Percentiles rank a stretch among this genome's conserved stretches.
phyloP scores from a whole-genome alignment of 164 flowering plant species.

The Cinnamomum micranthum region DNA sequence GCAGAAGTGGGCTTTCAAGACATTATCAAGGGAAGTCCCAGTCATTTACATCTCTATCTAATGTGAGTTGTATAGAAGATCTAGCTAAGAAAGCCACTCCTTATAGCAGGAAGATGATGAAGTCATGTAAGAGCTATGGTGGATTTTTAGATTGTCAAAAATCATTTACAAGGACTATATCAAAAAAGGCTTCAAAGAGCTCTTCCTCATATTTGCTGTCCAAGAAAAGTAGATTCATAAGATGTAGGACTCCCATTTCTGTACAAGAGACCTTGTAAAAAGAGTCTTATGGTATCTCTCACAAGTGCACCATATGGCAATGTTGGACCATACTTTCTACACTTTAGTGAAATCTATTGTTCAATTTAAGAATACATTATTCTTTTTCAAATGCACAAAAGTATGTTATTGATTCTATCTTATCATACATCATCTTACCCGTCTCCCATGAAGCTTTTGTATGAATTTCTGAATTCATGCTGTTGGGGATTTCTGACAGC shows the following conservation, averaged over 20 bases:
- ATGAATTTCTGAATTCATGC: too few relatives aligned
- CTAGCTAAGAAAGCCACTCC: conserved; percentile 52
- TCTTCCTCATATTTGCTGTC: conserved; percentile 4
- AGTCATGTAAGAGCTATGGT: conserved; percentile 54
- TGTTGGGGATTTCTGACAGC: too few relatives aligned
- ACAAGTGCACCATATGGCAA: too few relatives aligned
- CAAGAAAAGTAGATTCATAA: conserved; percentile 7
- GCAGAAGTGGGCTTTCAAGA: conserved; percentile 75
- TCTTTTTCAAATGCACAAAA: too few relatives aligned
- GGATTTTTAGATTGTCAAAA: conserved; percentile 38
- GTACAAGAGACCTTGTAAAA: conserved; percentile 10
- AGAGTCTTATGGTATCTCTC: too few relatives aligned
- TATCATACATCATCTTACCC: too few relatives aligned
- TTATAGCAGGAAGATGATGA: conserved; percentile 38
- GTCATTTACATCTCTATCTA: conserved; percentile 61
- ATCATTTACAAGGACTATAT: conserved; percentile 31
- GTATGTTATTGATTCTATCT: too few relatives aligned
- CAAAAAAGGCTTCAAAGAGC: conserved; percentile 44
- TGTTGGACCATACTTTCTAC: too few relatives aligned
- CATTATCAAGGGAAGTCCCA: conserved; percentile 68
- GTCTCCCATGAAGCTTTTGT: too few relatives aligned
- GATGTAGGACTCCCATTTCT: conserved; percentile 37
- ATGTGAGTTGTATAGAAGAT: conserved; percentile 53
- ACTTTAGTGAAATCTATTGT: too few relatives aligned
- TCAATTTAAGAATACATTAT: too few relatives aligned